Percentiles rank a stretch among this genome's conserved stretches.
phyloP scores from a whole-genome alignment of 768 basidiomycete genomes.

The Zangia roseola region DNA sequence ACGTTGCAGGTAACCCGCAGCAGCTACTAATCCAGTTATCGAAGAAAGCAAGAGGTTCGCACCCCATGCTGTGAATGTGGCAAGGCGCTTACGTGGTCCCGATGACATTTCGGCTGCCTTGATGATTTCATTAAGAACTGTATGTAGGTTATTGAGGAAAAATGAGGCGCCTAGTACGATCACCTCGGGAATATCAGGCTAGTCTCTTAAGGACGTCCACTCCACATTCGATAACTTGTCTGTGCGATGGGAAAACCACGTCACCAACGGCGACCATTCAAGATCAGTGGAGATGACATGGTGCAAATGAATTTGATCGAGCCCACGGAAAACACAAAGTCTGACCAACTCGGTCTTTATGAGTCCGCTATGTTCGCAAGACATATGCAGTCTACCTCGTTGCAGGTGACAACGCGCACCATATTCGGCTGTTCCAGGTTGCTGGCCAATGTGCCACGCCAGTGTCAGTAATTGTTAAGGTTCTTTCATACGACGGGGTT shows the following conservation, averaged over 20 bases:
- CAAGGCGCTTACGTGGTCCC: slow-evolving; percentile 2
- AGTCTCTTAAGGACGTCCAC: slow-evolving; percentile 3
- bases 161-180: neutral
- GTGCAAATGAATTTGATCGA: slow-evolving; percentile 1
- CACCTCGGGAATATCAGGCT: slow-evolving; percentile 7
- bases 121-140: too few relatives aligned
- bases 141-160: too few relatives aligned
- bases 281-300: neutral
- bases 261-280: slow-evolving; percentile 5
- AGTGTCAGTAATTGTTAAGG: neutral
- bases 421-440: too few relatives aligned
- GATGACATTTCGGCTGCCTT: too few relatives aligned
- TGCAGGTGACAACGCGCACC: slow-evolving; percentile 1
- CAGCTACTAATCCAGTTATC: neutral
- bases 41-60: neutral
- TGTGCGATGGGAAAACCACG: slow-evolving; percentile 1
- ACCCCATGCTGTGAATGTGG: neutral
- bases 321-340: neutral
- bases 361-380: neutral
- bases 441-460: too few relatives aligned
- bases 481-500: neutral
- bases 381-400: slow-evolving; percentile 9
- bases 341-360: neutral
- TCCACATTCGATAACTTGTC: slow-evolving; percentile 4
- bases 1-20: neutral